Conservation (phyloP, 2,329 filamentous ascomycete genomes). For the Cylindrodendrum hubeiense region DNA sequence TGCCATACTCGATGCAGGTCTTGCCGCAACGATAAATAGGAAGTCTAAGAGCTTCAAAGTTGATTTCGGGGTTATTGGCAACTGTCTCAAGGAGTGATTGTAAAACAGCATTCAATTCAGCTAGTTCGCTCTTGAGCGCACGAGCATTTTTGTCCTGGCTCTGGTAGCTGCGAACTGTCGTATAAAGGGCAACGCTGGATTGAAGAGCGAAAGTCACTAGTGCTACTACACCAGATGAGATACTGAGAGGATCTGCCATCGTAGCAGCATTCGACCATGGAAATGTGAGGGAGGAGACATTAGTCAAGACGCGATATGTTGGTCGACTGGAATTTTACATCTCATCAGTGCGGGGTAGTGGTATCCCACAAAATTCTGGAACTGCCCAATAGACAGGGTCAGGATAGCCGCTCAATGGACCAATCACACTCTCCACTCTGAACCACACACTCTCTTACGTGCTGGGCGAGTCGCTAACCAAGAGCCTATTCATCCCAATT, state of each 20-base stretch:
- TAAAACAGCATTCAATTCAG: conserved; percentile 54
- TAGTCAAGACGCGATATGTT: too few relatives aligned
- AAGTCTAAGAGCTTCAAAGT: conserved; percentile 39
- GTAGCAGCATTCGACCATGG: not conserved
- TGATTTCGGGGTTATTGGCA: conserved; percentile 17
- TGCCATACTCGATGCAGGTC: conserved; percentile 56
- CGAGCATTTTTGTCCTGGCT: conserved; percentile 47
- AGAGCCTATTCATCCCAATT: too few relatives aligned
- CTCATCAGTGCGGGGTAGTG: too few relatives aligned
- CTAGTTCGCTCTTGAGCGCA: conserved; percentile 55
- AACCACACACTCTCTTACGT: too few relatives aligned
- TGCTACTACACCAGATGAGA: conserved; percentile 29
- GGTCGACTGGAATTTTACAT: too few relatives aligned
- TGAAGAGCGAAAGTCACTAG: conserved; percentile 36
- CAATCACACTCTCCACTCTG: too few relatives aligned
- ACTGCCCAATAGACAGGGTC: too few relatives aligned
- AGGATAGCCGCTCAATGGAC: too few relatives aligned
- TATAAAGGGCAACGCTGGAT: conserved; percentile 31
- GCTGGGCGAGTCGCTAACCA: too few relatives aligned
- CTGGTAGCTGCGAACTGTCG: conserved; percentile 28
- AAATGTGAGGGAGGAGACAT: not conserved
- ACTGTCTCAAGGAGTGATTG: conserved; percentile 46
- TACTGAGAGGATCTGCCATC: conserved; percentile 35
- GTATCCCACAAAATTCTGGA: too few relatives aligned
- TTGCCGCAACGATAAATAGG: conserved; percentile 57